Evolutionary conservation across 805 yeast genomes (phyloP), one percentile per base, ranked within the genome.

Genomic region (Suhomyces sp.): DNA sequence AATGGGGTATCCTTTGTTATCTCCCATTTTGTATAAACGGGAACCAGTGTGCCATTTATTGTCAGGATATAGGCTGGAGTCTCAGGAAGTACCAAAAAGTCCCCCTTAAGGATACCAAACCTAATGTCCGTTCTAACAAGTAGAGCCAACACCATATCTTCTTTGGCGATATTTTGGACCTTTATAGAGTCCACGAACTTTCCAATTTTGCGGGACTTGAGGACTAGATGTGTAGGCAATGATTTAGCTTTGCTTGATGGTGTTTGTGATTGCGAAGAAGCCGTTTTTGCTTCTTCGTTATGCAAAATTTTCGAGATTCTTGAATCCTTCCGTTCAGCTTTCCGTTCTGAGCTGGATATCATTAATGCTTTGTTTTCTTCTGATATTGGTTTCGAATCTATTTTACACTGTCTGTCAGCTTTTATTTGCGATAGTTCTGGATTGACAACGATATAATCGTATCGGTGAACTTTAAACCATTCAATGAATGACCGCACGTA

Each of bases 401-500:
- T n/a, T n/a, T n/a, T n/a, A n/a, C n/a, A n/a, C n/a, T n/a, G n/a
- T n/a, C n/a, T n/a, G n/a, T n/a, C n/a, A n/a, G n/a, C n/a, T 18
- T 14, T 20, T 17, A n/a, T n/a, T 2, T 6, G 17, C 10, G n/a
- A 7, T 18, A 31, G 7, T 7, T 9, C 14, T 7, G 31, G 27
- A 15, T 22, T 22, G 2, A 15, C 14, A 4, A 28, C 16, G 6
- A 34, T 19, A 13, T 41, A 41, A 14, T 41, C 28, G 31, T 21
- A 41, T 5, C 45, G 31, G 12, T 34, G 25, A 2, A 35, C 16
- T 19, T 36, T 35, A 33, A 41, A 42, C 42, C 43, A 36, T 6
- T 39, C 38, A 4, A 41, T n/a, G 21, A 33, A 40, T 5, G 28
- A 10, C 10, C 26, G 27, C 2, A 31, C 18, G 8, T 15, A 15